Evolutionary conservation across 129 eudicot species (phyloP).

Genomic region (Artemisia annua): DNA sequence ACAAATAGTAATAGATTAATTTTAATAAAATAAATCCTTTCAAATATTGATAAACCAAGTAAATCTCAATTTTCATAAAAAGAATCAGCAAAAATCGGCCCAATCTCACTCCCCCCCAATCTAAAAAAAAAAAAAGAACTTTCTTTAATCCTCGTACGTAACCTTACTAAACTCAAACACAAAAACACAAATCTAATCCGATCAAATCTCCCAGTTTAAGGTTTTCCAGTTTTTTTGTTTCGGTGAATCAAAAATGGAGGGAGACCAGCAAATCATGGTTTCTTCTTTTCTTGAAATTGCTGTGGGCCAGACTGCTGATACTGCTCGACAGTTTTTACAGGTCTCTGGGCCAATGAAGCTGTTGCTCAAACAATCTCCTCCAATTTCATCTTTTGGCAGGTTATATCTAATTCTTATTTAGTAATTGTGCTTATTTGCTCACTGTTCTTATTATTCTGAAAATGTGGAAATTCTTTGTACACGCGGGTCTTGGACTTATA

Average conservation of each 20-base stretch:
- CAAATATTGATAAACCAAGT: too few relatives aligned
- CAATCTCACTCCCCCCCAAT: too few relatives aligned
- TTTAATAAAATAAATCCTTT: too few relatives aligned
- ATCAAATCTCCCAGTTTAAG: constrained; percentile 20
- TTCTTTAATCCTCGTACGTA: too few relatives aligned
- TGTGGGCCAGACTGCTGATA: constrained; percentile 83
- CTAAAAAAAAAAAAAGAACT: too few relatives aligned
- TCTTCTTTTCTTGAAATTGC: constrained; percentile 94
- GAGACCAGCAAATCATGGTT: constrained; percentile 57
- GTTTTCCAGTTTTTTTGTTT: not conserved
- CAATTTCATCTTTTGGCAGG: constrained; percentile 99
- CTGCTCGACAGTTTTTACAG: constrained; percentile 91
- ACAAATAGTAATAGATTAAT: too few relatives aligned
- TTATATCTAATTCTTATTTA: constrained; percentile 18
- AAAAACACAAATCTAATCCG: not conserved
- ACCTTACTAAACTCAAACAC: too few relatives aligned
- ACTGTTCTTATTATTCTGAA: not conserved
- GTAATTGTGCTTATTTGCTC: not conserved
- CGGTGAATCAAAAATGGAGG: constrained; percentile 54
- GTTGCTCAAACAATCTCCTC: constrained; percentile 86
- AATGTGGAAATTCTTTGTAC: not conserved
- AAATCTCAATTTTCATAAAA: too few relatives aligned
- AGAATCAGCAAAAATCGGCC: too few relatives aligned
- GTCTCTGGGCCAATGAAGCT: constrained; percentile 99
- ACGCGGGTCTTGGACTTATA: too few relatives aligned